Base-by-base conservation (phyloP, 805 yeast species). In the Saccharomycopsis sp. region DNA sequence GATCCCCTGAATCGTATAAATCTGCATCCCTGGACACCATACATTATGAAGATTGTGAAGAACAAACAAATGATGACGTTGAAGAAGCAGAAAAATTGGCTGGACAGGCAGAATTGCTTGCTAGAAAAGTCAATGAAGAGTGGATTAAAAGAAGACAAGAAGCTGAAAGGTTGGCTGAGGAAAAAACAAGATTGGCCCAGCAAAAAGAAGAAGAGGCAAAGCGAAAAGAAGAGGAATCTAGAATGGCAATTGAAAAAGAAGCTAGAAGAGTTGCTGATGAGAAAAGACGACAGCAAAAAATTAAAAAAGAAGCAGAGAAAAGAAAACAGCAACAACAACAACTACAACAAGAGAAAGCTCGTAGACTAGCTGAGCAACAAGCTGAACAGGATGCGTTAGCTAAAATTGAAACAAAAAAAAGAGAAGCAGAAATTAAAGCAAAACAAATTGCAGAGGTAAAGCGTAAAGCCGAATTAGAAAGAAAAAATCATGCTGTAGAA, bases 171-270 rank as follows among this genome's bases (percentile, higher is more conserved):
- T 27, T 22, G 11, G 41, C 41, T 34, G 36, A 38, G 37, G 43
- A n/a, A n/a, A n/a, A n/a, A n/a, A n/a, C n/a, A n/a, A n/a, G n/a
- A n/a, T n/a, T n/a, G n/a, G n/a, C n/a, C 29, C 13, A 8, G 29
- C 29, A 26, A 26, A 13, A 9, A 9, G 29, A 13, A 26, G 13
- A 13, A 26, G 13, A 26, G 8, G 29, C 29, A 13, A 26, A 8
- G 29, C 24, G 19, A 13, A 32, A 26, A 31, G 41, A 13, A 32
- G 26, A 31, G 41, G 38, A 42, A 37, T 73, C 74, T 36, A 68
- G 97, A 23, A 31, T 31, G 14, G n/a, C 14, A 14, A 27, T 29
- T 38, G 43, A 40, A 27, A 9, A 26, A 11, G 31, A 32, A 27
- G 31, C 26, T 20, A 38, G 27, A 27, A 34, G 35, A 38, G 32